Evolutionary conservation across 352 stramenopile species (phyloP).

Genomic region (Phytophthora brassicae): DNA sequence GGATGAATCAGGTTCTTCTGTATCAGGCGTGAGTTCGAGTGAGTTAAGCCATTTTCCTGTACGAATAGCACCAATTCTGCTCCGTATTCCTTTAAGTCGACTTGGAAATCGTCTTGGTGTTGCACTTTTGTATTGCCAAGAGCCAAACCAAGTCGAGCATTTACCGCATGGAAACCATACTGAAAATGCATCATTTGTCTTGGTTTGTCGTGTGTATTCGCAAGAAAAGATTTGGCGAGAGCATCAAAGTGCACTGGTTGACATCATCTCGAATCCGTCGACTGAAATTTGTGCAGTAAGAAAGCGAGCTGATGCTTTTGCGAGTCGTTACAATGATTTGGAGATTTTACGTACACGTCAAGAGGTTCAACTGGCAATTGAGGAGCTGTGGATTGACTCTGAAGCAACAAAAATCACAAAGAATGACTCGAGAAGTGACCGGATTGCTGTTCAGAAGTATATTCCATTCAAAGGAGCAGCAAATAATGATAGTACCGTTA

Average conservation of each 20-base stretch:
- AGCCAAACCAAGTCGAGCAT: constrained; percentile 23
- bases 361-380: constrained; percentile 22
- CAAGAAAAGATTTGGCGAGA: constrained; percentile 13
- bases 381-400: constrained; percentile 18
- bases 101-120: constrained; percentile 6
- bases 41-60: constrained; percentile 34
- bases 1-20: background rate
- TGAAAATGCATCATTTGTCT: constrained; percentile 1
- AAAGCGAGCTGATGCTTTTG: constrained; percentile 18
- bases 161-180: background rate
- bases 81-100: constrained; percentile 14
- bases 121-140: constrained; percentile 26
- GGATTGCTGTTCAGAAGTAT: constrained; percentile 50
- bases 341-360: constrained; percentile 14
- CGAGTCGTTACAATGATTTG: constrained; percentile 23
- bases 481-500: background rate
- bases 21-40: constrained; percentile 2
- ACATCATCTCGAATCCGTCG: constrained; percentile 23
- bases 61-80: constrained; percentile 27
- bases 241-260: constrained; percentile 13
- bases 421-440: background rate
- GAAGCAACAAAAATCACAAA: background rate
- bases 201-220: constrained; percentile 24
- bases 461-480: constrained; percentile 41
- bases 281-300: constrained; percentile 27